These are phyloP conservation scores for Trichophaea hybrida DNA, from an alignment of 2,329 filamentous ascomycete genomes.

Conservation along the genomic window DNA sequence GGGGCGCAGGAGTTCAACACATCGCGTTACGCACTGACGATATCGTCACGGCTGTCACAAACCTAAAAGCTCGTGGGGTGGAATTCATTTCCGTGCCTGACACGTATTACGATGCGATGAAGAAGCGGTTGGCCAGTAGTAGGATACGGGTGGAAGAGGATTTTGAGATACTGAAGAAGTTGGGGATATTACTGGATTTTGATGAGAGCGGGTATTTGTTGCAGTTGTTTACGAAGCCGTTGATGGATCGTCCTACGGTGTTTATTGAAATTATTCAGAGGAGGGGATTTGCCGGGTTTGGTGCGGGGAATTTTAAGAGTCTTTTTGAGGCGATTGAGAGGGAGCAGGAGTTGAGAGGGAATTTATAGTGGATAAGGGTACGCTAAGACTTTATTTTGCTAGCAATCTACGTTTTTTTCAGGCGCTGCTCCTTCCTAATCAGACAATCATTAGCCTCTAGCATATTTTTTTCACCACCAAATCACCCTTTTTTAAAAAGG, in stretches of 20 bases:
- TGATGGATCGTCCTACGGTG: slow-evolving; percentile 89
- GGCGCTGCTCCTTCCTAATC: no score
- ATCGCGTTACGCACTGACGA: slow-evolving; percentile 72
- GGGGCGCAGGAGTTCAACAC: slow-evolving; percentile 81
- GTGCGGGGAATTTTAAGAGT: slow-evolving; percentile 90
- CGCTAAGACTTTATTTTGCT: no score
- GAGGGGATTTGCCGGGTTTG: slow-evolving; percentile 80
- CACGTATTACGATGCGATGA: slow-evolving; percentile 75
- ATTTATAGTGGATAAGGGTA: no score
- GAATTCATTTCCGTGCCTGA: slow-evolving; percentile 82
- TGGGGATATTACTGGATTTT: slow-evolving; percentile 90
- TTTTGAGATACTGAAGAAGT: slow-evolving; percentile 56
- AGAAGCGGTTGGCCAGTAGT: slow-evolving; percentile 43
- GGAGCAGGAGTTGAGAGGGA: slow-evolving; percentile 75
- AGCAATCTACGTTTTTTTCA: no score
- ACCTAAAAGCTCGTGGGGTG: slow-evolving; percentile 70
- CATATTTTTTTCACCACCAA: no score
- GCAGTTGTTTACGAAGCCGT: slow-evolving; percentile 50
- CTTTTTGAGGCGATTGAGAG: slow-evolving; percentile 91
- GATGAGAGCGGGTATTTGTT: slow-evolving; percentile 78
- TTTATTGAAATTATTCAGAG: slow-evolving; percentile 95
- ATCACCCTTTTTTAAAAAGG: no score
- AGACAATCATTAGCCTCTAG: no score
- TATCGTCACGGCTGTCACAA: slow-evolving; percentile 62
- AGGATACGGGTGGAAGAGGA: slow-evolving; percentile 56